phyloP scores from a whole-genome alignment of 106 monocot genomes.

The Iris macrosiphon region DNA sequence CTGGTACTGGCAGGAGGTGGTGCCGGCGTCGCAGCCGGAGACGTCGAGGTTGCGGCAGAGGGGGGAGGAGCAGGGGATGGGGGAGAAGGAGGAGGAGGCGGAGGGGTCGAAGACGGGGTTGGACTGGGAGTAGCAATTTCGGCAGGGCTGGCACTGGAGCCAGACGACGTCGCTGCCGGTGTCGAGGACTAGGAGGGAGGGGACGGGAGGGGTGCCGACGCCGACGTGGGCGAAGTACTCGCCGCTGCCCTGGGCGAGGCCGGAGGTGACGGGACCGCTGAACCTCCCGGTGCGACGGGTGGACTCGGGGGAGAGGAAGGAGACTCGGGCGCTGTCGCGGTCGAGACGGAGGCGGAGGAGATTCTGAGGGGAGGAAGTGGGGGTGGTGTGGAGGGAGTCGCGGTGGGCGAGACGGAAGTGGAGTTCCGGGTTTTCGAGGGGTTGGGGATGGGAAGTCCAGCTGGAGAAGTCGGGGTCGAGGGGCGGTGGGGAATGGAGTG shows the following conservation, averaged over 20 bases:
- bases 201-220: slow-evolving; percentile 45
- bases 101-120: slow-evolving; percentile 59
- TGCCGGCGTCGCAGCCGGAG: slow-evolving; percentile 36
- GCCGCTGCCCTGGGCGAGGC: slow-evolving; percentile 64
- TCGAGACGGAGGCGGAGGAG: slow-evolving; percentile 29
- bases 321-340: slow-evolving; percentile 26
- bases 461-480: not conserved
- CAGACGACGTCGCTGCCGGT: slow-evolving; percentile 83
- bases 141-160: slow-evolving; percentile 78
- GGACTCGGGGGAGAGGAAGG: slow-evolving; percentile 8
- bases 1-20: slow-evolving; percentile 43
- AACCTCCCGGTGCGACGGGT: slow-evolving; percentile 11
- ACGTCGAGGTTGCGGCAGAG: slow-evolving; percentile 46
- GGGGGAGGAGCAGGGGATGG: slow-evolving; percentile 30
- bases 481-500: slow-evolving; percentile 4
- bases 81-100: slow-evolving; percentile 36
- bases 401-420: slow-evolving; percentile 37
- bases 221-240: slow-evolving; percentile 75
- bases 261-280: slow-evolving; percentile 43
- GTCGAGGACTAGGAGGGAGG: slow-evolving; percentile 54
- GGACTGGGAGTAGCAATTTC: slow-evolving; percentile 58
- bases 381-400: slow-evolving; percentile 15
- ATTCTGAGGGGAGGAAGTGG: slow-evolving; percentile 13
- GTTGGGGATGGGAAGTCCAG: not conserved
- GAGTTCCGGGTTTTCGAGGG: slow-evolving; percentile 7